A percentile compares a stretch with the other conserved stretches of the same genome.
Conservation (phyloP, 257 asterid species). For the Scutellaria baicalensis region DNA sequence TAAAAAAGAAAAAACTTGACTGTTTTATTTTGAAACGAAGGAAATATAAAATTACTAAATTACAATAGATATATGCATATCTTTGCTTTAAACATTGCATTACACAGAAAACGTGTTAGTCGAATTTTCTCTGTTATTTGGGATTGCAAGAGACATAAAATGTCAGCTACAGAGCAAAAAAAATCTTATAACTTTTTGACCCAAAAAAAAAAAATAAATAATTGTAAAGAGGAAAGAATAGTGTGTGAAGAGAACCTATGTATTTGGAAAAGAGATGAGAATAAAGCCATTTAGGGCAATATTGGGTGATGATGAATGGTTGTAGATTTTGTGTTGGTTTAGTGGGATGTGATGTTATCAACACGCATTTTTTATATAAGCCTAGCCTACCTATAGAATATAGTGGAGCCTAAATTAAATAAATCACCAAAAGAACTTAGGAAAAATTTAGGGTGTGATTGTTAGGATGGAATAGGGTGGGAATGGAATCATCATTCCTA, state of each 20-base stretch:
- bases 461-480: too few species aligned
- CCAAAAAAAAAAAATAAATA: background rate
- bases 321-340: background rate
- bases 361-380: constrained; percentile 24
- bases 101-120: background rate
- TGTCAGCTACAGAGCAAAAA: background rate
- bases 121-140: background rate
- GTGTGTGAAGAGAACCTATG: constrained; percentile 10
- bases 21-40: too few species aligned
- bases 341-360: constrained; percentile 38
- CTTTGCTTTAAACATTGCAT: too few species aligned
- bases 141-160: background rate
- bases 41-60: too few species aligned
- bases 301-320: constrained; percentile 4
- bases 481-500: too few species aligned
- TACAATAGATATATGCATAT: too few species aligned
- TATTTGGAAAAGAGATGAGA: background rate
- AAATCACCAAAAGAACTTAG: too few species aligned
- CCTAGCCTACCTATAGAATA: background rate
- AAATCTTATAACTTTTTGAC: constrained; percentile 5
- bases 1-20: too few species aligned
- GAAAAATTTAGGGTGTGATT: too few species aligned
- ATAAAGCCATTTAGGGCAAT: background rate
- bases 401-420: background rate
- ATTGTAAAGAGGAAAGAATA: background rate